These are phyloP conservation scores for Isabelozyma rhagii DNA, from an alignment of 805 yeast genomes.

Conservation along the genomic window DNA sequence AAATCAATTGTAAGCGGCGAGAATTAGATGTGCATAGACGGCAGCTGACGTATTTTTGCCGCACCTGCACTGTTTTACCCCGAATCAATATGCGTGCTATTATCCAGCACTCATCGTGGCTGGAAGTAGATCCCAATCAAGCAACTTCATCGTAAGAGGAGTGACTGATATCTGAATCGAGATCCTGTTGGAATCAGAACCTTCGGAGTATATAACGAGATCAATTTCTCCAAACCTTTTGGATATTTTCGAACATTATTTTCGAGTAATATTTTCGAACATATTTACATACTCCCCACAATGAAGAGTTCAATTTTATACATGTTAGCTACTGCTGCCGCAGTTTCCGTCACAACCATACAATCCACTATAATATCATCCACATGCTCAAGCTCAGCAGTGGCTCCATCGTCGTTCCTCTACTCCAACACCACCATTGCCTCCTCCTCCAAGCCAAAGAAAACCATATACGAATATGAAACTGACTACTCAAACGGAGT, in stretches of 20 bases:
- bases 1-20: not conserved
- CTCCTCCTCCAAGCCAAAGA: not conserved
- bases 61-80: too few relatives aligned
- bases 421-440: conserved; percentile 10
- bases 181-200: too few relatives aligned
- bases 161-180: too few relatives aligned
- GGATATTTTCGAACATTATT: too few relatives aligned
- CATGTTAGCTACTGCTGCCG: conserved; percentile 9
- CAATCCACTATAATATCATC: conserved; percentile 17
- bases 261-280: too few relatives aligned
- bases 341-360: conserved; percentile 14
- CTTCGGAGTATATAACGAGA: too few relatives aligned
- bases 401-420: conserved; percentile 18
- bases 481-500: conserved; percentile 18
- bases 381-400: conserved; percentile 8
- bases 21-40: not conserved
- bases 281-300: not conserved
- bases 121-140: not conserved
- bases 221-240: too few relatives aligned
- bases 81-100: not conserved
- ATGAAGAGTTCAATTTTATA: not conserved
- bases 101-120: not conserved
- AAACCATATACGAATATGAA: conserved; percentile 20
- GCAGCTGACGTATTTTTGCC: not conserved
- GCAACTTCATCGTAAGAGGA: not conserved